Conservation (phyloP, 805 yeast genomes). For the Blastobotrys americana region DNA sequence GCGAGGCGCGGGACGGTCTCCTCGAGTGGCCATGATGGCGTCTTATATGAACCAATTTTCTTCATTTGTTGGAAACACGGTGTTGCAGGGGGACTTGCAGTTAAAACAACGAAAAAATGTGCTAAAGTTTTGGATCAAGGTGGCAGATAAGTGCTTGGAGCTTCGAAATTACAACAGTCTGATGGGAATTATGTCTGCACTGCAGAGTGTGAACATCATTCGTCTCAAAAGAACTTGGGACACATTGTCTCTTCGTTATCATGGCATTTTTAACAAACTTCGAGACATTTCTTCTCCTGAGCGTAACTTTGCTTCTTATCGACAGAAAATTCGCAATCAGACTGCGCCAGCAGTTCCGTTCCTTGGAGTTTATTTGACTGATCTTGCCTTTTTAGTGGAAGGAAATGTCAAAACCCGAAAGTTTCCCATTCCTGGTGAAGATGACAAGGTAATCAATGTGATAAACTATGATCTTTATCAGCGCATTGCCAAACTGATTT, state of each 20-base stretch:
- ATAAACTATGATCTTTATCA: constrained; percentile 33
- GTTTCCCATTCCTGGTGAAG: constrained; percentile 5
- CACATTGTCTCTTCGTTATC: constrained; percentile 23
- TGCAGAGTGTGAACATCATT: constrained; percentile 31
- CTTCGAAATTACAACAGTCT: constrained; percentile 30
- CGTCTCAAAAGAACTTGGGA: constrained; percentile 32
- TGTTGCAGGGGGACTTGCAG: constrained; percentile 24
- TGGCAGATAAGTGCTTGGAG: constrained; percentile 29
- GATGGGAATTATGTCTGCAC: constrained; percentile 29
- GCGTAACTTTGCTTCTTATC: constrained; percentile 30
- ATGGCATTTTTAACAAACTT: constrained; percentile 21
- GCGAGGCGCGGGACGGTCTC: constrained; percentile 27
- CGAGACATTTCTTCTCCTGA: constrained; percentile 28
- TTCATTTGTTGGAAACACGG: constrained; percentile 32
- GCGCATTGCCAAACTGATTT: constrained; percentile 26
- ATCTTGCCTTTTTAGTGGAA: constrained; percentile 32
- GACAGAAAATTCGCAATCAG: constrained; percentile 24
- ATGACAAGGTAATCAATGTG: constrained; percentile 13
- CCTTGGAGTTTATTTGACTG: constrained; percentile 31
- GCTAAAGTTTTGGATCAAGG: constrained; percentile 32
- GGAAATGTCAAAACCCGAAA: constrained; percentile 27
- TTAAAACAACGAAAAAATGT: constrained; percentile 28
- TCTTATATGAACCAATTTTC: constrained; percentile 29
- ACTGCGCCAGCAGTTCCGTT: constrained; percentile 30
- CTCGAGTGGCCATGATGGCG: constrained; percentile 27